Conservation (phyloP, 495 filamentous ascomycete genomes). For the Penicillium macrosclerotiorum region DNA sequence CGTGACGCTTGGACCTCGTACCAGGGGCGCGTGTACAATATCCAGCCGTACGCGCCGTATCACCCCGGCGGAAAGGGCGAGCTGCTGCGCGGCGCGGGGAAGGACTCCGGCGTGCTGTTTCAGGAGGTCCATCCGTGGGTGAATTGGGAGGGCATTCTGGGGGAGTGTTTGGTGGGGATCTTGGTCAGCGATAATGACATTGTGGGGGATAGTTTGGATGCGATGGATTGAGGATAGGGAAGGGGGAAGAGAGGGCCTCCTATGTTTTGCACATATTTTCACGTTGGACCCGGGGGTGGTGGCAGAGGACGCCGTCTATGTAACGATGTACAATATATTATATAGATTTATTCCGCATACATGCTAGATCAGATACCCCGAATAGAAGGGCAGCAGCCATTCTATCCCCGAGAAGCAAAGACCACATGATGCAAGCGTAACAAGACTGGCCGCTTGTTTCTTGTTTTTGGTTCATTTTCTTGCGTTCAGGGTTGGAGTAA, state of each 20-base stretch:
- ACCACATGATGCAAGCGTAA: neutral
- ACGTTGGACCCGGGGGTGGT: no score
- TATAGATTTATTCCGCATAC: conserved; percentile 4
- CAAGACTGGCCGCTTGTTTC: no score
- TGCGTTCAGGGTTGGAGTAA: no score
- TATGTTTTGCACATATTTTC: no score
- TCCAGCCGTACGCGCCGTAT: conserved; percentile 83
- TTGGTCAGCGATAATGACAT: conserved; percentile 74
- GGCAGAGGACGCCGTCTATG: no score
- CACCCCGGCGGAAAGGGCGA: conserved; percentile 91
- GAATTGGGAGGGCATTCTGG: conserved; percentile 92
- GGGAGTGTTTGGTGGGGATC: conserved; percentile 80
- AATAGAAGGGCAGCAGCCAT: neutral
- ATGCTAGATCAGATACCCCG: conserved; percentile 19
- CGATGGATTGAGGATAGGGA: conserved; percentile 59
- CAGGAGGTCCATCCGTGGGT: conserved; percentile 96
- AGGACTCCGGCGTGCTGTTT: conserved; percentile 71
- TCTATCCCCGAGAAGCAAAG: neutral
- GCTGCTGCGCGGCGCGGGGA: conserved; percentile 74
- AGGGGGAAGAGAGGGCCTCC: no score
- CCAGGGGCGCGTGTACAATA: conserved; percentile 87
- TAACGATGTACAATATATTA: conserved; percentile 12
- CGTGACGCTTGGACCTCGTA: conserved; percentile 86
- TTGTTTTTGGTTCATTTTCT: no score
- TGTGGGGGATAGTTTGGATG: conserved; percentile 54